Base-by-base conservation (phyloP, 768 basidiomycete species). In the Mycena polygramma region DNA sequence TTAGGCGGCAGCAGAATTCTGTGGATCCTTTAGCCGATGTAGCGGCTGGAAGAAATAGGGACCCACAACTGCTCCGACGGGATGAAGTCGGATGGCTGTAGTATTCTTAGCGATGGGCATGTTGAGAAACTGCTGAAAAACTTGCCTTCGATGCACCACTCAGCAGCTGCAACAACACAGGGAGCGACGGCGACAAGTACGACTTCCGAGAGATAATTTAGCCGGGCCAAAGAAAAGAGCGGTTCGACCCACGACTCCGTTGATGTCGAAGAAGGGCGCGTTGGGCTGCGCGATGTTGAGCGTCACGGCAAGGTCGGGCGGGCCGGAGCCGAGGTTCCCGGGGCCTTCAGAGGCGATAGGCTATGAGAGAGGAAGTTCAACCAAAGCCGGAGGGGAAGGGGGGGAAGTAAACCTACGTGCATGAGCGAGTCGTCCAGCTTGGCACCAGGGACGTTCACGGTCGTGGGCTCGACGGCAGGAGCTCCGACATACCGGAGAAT, bases 141-240 rank as follows among this genome's bases (percentile, higher is more conserved):
- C 75, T 63, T 1, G 85, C 80, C 43, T 79, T 77, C 48, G 74
- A 76, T 14, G 81, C 81, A 2, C 86, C 86, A 55, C 81, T 86
- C 51, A 87, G 77, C 51, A 87, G 83, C 57, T 87, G 86, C 58
- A 87, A 81, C n/a, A 87, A 80, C 8, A 85, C 81, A 0, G 87
- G 86, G 0, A 83, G 73, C 0, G 79, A 75, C 2, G 86, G 87
- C 1, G 79, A 68, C 0, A 57, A 55, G 71, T 76, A 87, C 49
- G 73, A 63, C 70, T 71, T 14, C 2, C 0, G 7, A 26, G 10
- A 24, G 14, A 26, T 17, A 41, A 46, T 20, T 9, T 17, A 17
- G 17, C 8, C 35, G 15, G 52, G 19, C 22, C 22, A 2, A 20
- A 59, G 43, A 37, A 20, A 49, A 13, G 24, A 20, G 5, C 46